Conservation (phyloP, 495 filamentous ascomycete species). For the Aspergillus saccharolyticus region DNA sequence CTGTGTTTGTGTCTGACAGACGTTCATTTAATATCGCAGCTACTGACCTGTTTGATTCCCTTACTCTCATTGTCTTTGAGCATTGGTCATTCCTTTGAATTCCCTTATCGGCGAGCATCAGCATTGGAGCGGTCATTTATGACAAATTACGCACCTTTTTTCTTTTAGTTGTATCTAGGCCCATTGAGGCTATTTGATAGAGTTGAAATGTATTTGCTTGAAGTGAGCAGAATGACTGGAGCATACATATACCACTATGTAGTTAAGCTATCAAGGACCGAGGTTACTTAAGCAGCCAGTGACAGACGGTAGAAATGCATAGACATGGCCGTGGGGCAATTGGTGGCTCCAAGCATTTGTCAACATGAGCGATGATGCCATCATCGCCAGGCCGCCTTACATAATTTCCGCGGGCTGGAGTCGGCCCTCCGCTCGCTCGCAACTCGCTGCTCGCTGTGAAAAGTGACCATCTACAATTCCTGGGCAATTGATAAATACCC, state of each 20-base stretch:
- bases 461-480: constrained; percentile 18
- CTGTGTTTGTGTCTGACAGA: constrained; percentile 6
- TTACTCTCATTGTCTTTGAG: background rate
- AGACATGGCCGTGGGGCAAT: background rate
- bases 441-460: background rate
- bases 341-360: background rate
- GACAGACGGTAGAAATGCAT: background rate
- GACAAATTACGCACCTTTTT: constrained; percentile 3
- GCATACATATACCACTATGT: no score
- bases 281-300: background rate
- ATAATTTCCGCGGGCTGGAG: background rate
- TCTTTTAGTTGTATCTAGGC: background rate
- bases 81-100: background rate
- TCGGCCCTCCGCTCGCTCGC: background rate
- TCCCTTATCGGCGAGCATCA: background rate
- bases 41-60: background rate
- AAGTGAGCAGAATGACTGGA: no score
- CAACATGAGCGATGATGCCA: background rate
- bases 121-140: constrained; percentile 6
- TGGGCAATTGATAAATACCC: background rate
- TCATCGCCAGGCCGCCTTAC: background rate
- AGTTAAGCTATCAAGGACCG: no score
- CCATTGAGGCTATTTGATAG: background rate
- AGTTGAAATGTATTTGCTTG: no score
- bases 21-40: background rate